Conservation (phyloP, 2,329 filamentous ascomycete genomes). For the Ascochyta rabiei region DNA sequence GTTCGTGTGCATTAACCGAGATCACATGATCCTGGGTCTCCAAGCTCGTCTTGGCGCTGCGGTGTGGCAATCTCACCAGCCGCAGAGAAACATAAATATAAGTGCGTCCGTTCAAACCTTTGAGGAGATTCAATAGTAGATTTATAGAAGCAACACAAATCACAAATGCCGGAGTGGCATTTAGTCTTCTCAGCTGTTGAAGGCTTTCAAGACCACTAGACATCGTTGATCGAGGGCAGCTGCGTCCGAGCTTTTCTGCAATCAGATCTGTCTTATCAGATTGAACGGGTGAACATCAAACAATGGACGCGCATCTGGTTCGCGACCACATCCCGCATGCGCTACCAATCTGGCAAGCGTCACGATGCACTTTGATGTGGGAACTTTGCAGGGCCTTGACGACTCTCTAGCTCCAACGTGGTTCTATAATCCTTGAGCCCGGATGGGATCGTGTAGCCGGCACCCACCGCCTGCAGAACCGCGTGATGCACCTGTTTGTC, state of each 20-base stretch:
- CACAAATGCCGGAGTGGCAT: too few species aligned
- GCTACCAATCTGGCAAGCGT: slow-evolving; percentile 1
- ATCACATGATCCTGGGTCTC: slow-evolving; percentile 21
- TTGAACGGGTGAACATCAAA: slow-evolving; percentile 13
- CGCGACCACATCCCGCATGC: slow-evolving; percentile 1
- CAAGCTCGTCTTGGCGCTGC: slow-evolving; percentile 20
- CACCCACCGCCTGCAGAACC: slow-evolving; percentile 1
- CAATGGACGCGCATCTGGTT: slow-evolving; percentile 1
- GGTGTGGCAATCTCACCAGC: too few species aligned
- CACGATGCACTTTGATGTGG: background rate
- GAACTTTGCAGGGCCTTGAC: background rate
- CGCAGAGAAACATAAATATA: too few species aligned
- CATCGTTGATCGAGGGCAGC: too few species aligned
- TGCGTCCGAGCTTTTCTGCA: too few species aligned
- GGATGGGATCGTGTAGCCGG: background rate
- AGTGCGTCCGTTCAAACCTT: too few species aligned
- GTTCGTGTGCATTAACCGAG: slow-evolving; percentile 24
- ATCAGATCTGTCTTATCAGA: slow-evolving; percentile 14
- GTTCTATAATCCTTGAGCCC: background rate
- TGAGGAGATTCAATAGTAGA: too few species aligned
- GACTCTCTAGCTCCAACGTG: background rate
- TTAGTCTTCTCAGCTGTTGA: too few species aligned
- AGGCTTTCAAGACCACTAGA: too few species aligned
- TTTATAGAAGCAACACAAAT: too few species aligned
- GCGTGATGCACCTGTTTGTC: slow-evolving; percentile 14